Conservation (phyloP, 257 asterid species). For the Scutellaria galericulata region DNA sequence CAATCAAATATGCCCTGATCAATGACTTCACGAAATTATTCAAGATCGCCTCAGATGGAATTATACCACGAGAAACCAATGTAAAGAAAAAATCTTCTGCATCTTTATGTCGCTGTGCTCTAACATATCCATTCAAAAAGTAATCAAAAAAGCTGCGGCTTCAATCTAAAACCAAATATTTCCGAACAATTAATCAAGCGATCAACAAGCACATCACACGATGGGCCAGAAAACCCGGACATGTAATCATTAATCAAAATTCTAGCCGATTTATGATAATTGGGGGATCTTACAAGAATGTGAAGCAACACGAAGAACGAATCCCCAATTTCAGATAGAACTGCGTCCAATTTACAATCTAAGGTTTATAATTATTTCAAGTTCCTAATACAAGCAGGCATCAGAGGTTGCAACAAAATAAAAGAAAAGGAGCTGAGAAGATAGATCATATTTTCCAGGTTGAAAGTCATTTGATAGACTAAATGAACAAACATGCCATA, state of each 20-base stretch:
- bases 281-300: conserved; percentile 61
- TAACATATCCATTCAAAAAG: conserved; percentile 60
- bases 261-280: conserved; percentile 45
- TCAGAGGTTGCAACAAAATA: too few relatives aligned
- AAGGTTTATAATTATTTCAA: too few relatives aligned
- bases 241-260: conserved; percentile 47
- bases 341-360: too few relatives aligned
- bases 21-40: conserved; percentile 55
- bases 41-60: conserved; percentile 41
- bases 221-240: conserved; percentile 51
- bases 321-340: conserved; percentile 54
- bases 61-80: conserved; percentile 50
- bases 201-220: conserved; percentile 48
- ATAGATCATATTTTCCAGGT: too few relatives aligned
- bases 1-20: conserved; percentile 50
- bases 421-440: too few relatives aligned
- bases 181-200: conserved; percentile 50
- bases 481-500: too few relatives aligned
- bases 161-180: conserved; percentile 54
- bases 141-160: conserved; percentile 52
- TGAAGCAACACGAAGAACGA: conserved; percentile 70
- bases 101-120: conserved; percentile 53
- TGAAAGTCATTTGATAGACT: too few relatives aligned
- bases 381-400: too few relatives aligned
- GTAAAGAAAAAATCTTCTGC: conserved; percentile 62